Evolutionary conservation across 345 rosid species (phyloP), one percentile per base, ranked within the genome.

Genomic region (Aquilaria malaccensis): DNA sequence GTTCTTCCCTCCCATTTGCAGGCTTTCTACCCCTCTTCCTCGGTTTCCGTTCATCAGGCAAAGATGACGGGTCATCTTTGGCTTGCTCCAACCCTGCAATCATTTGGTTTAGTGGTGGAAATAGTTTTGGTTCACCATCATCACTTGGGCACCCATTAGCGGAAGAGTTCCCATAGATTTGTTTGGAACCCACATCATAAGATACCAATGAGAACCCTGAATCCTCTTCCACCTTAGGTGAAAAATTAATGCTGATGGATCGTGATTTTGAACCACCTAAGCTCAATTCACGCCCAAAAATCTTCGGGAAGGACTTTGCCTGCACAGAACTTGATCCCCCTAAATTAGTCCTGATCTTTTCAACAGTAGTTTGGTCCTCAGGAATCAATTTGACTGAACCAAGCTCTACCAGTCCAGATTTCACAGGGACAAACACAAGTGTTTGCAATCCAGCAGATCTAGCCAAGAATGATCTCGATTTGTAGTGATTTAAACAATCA

Each of bases 11-110:
- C 41, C 99, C 99, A 59, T 90, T 94, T 10, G 96, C 99, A 1
- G 99, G 99, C 65, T 93, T 93, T 67, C 99, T 83, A 4, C 95
- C 99, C 70, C 99, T 81, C 74, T 94, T 89, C 80, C 96, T 85
- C 2, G 99, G 99, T 66, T 88, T 94, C 37, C 82, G 80, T 63
- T 94, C 97, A 47, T 89, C 96, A 2, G 69, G 76, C 32, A 70
- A 75, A 61, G 81, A 72, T 11, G 81, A 66, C 2, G 75, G 66
- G 69, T 94, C 95, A 31, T 93, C 91, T 77, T 79, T 87, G 13
- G 78, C 70, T 67, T 75, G 87, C 59, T 81, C 89, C 63, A 63
- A 61, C 61, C 81, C 78, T 54, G 83, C 50, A 56, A 72, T 49
- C 69, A 72, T 70, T 53, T 75, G 80, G 69, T 66, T 79, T 68